phyloP scores from a whole-genome alignment of 1,284 basidiomycete species.

The Marasmius oreades region DNA sequence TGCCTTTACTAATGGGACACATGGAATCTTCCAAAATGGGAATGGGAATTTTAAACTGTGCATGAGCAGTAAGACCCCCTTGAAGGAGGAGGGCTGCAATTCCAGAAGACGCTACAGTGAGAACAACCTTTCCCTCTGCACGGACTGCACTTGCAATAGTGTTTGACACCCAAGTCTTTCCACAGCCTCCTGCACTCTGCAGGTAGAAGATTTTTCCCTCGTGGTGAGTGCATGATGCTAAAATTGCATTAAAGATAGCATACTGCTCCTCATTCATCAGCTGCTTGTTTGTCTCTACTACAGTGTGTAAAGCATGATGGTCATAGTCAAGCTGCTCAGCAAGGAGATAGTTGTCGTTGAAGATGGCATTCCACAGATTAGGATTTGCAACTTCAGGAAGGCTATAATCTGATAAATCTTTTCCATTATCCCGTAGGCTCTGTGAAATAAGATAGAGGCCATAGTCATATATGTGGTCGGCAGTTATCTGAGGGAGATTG shows the following conservation, averaged over 20 bases:
- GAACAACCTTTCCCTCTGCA: conserved; percentile 26
- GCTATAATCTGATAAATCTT: too few relatives aligned
- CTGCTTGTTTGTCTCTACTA: too few relatives aligned
- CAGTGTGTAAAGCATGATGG: too few relatives aligned
- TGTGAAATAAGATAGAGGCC: conserved; percentile 31
- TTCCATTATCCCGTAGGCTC: too few relatives aligned
- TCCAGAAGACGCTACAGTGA: conserved; percentile 45
- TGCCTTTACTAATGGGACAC: conserved; percentile 29
- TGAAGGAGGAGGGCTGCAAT: conserved; percentile 38
- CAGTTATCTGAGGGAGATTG: conserved; percentile 14
- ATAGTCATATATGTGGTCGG: conserved; percentile 31
- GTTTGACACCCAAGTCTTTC: conserved; percentile 48
- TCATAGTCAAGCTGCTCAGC: too few relatives aligned
- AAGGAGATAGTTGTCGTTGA: too few relatives aligned
- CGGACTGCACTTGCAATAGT: conserved; percentile 31
- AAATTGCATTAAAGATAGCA: too few relatives aligned
- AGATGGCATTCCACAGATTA: too few relatives aligned
- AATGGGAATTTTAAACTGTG: conserved; percentile 40
- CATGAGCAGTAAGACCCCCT: conserved; percentile 41
- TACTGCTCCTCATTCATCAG: too few relatives aligned
- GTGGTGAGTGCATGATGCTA: too few relatives aligned
- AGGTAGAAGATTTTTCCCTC: conserved; percentile 36
- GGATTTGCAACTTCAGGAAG: too few relatives aligned
- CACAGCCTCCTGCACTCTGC: conserved; percentile 42
- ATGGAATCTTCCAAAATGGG: conserved; percentile 24